Evolutionary conservation across 805 yeast genomes (phyloP), one percentile per base, ranked within the genome.

Genomic region (Clavispora santaluciae): DNA sequence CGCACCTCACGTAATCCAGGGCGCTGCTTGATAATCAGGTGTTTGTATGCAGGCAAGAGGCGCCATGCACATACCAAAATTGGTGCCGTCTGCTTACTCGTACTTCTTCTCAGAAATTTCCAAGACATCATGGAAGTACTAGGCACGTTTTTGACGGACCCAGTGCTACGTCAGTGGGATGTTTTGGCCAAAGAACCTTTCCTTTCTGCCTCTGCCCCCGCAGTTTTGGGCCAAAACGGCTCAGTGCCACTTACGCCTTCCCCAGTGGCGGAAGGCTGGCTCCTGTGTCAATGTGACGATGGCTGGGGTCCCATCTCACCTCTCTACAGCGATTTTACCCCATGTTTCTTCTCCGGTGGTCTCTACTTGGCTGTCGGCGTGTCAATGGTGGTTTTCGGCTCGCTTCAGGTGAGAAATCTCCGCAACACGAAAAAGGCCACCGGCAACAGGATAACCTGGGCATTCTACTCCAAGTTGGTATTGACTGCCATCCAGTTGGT

Each of bases 301-400:
- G 81, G 81, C 3, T 64, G 71, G 72, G 53, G 66, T 36, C 57
- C 66, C 24, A 35, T 75, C 56, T 64, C 72, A 4, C 45, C 64
- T 2, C 21, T 44, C 35, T 54, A 74, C 54, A 73, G 73, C 28
- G 87, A 81, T 49, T 66, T 81, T 38, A 73, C 85, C 1, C 77
- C 78, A 6, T 80, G 86, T 47, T 76, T 81, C 52, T 64, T 75
- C 13, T 78, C 77, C 49, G 84, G 83, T 21, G 61, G 65, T 0
- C 47, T 79, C 5, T 66, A 73, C 39, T 65, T 74, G 15, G 38
- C 58, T 1, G 46, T 72, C 0, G 74, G 76, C 11, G 24, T 69
- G 12, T 57, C 67, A 18, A 68, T 77, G 67, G 46, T 79, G 2
- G 15, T 68, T 1, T 52, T 66, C 24, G 83, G 82, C 4, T 29